These are phyloP conservation scores for Eucalyptus erythrocorys DNA, from an alignment of 345 rosid genomes.

Conservation along the genomic window DNA sequence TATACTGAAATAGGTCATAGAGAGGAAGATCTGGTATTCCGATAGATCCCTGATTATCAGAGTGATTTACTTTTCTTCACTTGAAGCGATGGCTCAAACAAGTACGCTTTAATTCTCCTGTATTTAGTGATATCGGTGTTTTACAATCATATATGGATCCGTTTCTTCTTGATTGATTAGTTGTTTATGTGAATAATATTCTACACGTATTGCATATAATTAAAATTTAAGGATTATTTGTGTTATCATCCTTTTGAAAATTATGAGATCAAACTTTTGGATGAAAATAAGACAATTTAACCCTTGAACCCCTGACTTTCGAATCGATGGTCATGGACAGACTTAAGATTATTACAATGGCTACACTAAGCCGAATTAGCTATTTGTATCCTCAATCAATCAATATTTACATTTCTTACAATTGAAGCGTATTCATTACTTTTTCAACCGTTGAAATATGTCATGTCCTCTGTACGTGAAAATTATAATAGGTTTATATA, in stretches of 20 bases:
- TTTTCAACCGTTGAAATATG: background rate
- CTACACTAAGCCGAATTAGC: background rate
- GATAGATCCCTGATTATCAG: no score
- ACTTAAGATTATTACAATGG: background rate
- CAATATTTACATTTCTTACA: background rate
- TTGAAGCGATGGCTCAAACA: no score
- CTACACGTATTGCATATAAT: background rate
- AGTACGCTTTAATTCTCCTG: no score
- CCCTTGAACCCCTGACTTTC: background rate
- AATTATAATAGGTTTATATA: background rate
- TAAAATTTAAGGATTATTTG: background rate
- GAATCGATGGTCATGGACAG: fast-evolving
- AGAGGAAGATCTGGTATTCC: no score
- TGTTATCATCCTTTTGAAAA: background rate
- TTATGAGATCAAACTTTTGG: background rate
- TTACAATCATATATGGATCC: no score
- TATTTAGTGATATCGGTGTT: no score
- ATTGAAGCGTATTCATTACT: background rate
- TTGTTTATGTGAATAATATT: no score
- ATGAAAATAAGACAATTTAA: fast-evolving
- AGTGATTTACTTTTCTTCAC: no score
- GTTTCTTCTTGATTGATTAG: no score
- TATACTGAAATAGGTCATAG: no score
- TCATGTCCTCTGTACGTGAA: background rate
- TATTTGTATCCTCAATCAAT: background rate